phyloP scores from a whole-genome alignment of 2,329 filamentous ascomycete species.

The Fusarium musae region DNA sequence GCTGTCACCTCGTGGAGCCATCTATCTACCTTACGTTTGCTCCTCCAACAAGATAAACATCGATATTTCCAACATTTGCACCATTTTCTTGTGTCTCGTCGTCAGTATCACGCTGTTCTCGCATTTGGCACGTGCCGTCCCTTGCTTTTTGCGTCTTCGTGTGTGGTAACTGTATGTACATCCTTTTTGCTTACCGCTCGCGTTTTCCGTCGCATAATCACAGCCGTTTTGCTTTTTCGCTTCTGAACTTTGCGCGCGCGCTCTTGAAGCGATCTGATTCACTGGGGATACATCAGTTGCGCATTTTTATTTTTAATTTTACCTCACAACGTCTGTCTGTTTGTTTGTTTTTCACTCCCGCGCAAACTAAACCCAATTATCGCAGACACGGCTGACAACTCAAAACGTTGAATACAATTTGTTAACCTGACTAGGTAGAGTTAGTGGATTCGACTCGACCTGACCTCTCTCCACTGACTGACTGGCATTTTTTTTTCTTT shows the following conservation, averaged over 20 bases:
- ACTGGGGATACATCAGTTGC: background rate
- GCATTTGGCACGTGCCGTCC: slow-evolving; percentile 29
- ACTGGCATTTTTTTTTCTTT: slow-evolving; percentile 34
- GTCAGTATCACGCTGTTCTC: slow-evolving; percentile 22
- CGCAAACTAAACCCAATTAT: background rate
- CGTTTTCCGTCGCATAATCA: slow-evolving; percentile 18
- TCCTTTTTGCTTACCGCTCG: slow-evolving; percentile 5
- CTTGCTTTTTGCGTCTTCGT: slow-evolving; percentile 12
- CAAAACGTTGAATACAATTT: background rate
- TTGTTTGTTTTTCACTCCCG: background rate
- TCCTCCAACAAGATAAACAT: background rate
- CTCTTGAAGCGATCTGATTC: slow-evolving; percentile 1
- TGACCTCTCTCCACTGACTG: slow-evolving; percentile 1
- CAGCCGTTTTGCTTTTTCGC: background rate
- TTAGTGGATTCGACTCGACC: slow-evolving; percentile 14
- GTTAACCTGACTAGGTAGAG: background rate
- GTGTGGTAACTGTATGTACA: background rate
- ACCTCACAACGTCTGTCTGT: background rate
- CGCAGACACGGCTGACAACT: background rate
- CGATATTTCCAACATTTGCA: background rate
- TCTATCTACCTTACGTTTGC: background rate
- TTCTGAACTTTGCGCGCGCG: background rate
- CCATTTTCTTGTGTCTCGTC: background rate
- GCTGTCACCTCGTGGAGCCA: background rate
- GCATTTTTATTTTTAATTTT: background rate